Percentiles rank a stretch among this genome's conserved stretches.
phyloP scores from a whole-genome alignment of 2,329 filamentous ascomycete genomes.

The Cadophora sp. region DNA sequence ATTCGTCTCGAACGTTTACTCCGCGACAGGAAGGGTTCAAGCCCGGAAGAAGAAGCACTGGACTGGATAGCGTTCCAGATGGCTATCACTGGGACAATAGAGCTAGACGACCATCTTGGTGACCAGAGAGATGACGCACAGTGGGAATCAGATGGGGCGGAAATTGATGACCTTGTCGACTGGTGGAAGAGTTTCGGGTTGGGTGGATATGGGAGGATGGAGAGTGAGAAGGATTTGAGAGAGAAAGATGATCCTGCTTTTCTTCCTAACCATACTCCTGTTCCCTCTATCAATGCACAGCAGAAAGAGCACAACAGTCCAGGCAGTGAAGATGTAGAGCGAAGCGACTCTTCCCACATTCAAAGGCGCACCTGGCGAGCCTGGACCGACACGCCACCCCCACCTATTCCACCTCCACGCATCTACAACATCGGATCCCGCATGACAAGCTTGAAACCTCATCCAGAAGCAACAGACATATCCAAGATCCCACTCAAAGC shows the following conservation, averaged over 20 bases:
- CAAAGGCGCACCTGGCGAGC: background rate
- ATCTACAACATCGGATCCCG: background rate
- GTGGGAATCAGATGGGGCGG: constrained; percentile 31
- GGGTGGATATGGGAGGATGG: constrained; percentile 29
- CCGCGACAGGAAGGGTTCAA: constrained; percentile 34
- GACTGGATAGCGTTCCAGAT: constrained; percentile 73
- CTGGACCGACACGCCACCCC: background rate
- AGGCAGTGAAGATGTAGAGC: background rate
- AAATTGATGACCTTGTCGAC: constrained; percentile 32
- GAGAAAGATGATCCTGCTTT: constrained; percentile 13
- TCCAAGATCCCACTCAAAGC: background rate
- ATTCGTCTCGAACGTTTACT: constrained; percentile 57
- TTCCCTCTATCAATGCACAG: background rate
- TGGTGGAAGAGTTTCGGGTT: constrained; percentile 39
- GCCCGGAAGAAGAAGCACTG: constrained; percentile 53
- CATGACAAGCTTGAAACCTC: background rate
- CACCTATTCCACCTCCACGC: background rate
- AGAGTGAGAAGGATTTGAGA: constrained; percentile 19
- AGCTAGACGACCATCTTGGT: constrained; percentile 48
- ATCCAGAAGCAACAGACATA: background rate
- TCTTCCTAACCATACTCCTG: background rate
- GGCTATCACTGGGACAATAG: constrained; percentile 64
- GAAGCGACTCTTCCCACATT: background rate
- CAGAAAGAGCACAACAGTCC: background rate
- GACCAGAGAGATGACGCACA: constrained; percentile 26